Evolutionary conservation across 148 eudicot genomes (phyloP).

Genomic region (Amaranthus cruentus): DNA sequence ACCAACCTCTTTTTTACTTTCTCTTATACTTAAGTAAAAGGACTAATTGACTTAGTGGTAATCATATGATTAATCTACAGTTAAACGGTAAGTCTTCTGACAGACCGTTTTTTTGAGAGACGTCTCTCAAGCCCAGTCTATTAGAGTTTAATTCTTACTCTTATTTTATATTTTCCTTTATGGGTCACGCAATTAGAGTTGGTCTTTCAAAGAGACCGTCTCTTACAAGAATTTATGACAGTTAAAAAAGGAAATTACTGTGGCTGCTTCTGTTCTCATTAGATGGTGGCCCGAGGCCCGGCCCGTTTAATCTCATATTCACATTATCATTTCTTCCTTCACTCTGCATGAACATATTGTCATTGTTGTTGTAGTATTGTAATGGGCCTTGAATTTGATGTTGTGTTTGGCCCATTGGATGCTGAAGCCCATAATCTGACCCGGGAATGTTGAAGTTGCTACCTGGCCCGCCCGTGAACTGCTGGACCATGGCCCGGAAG

Average conservation of each 20-base stretch:
- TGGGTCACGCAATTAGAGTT: too few relatives aligned
- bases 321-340: conserved; percentile 2
- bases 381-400: not conserved
- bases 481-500: conserved; percentile 81
- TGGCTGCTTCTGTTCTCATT: conserved; percentile 23
- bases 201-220: too few relatives aligned
- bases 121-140: too few relatives aligned
- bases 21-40: not conserved
- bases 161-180: too few relatives aligned
- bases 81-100: too few relatives aligned
- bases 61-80: not conserved
- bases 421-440: conserved; percentile 18
- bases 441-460: not conserved
- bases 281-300: conserved; percentile 21
- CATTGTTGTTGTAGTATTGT: not conserved
- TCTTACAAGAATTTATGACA: too few relatives aligned
- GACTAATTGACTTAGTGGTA: not conserved
- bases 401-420: conserved; percentile 7
- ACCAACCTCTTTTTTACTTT: not conserved
- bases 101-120: too few relatives aligned
- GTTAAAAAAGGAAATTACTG: conserved; percentile 20
- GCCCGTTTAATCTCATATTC: conserved; percentile 10
- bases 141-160: too few relatives aligned
- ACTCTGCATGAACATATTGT: conserved; percentile 21
- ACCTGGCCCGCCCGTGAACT: conserved; percentile 59